Evolutionary conservation across 345 rosid species (phyloP).

Genomic region (Gossypioides kirkii): DNA sequence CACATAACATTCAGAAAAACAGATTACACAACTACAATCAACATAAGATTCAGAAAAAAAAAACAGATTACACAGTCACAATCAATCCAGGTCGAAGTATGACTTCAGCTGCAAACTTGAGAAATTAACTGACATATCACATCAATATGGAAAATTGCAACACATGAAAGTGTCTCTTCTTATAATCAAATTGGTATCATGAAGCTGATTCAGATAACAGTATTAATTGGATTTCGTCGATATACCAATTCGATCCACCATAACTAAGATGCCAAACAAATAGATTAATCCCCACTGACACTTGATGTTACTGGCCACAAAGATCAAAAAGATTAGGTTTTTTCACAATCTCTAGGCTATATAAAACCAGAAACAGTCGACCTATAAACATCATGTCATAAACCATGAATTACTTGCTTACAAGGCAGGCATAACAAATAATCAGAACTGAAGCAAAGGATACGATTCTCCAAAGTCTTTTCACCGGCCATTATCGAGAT

Average conservation of each 20-base stretch:
- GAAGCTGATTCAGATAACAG: background rate
- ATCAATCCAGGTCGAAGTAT: background rate
- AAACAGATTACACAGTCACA: background rate
- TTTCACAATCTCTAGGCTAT: background rate
- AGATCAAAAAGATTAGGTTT: background rate
- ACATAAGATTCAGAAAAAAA: background rate
- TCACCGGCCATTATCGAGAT: constrained; percentile 28
- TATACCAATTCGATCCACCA: background rate
- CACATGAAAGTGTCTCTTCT: background rate
- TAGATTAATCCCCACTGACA: background rate
- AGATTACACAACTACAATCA: background rate
- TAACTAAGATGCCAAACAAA: background rate
- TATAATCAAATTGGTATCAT: background rate
- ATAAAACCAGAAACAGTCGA: background rate
- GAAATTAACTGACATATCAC: background rate
- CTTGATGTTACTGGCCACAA: background rate
- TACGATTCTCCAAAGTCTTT: constrained; percentile 24
- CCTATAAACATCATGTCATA: background rate
- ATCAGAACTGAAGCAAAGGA: background rate
- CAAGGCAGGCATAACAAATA: background rate
- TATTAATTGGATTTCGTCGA: background rate
- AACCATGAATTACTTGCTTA: background rate
- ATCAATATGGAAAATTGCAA: background rate
- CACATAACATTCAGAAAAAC: background rate
- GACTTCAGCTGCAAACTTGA: background rate